Conservation (phyloP, 1,284 basidiomycete species). For the Amylostereum areolatum region DNA sequence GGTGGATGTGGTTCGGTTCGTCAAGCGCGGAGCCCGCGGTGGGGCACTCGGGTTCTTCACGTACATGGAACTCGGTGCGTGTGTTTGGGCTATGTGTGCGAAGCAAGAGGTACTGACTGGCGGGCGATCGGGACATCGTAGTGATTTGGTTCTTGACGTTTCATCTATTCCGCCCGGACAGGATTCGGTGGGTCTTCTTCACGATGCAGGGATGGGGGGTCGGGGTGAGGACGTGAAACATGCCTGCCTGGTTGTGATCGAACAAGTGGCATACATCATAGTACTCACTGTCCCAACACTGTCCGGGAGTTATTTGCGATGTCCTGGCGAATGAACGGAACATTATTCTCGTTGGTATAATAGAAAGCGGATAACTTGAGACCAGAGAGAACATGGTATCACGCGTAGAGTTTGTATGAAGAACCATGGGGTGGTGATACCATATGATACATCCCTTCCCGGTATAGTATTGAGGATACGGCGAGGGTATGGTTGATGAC, state of each 20-base stretch:
- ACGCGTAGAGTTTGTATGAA: too few relatives aligned
- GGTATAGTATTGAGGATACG: too few relatives aligned
- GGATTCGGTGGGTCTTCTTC: slow-evolving; percentile 41
- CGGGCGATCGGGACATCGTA: slow-evolving; percentile 11
- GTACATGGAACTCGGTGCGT: slow-evolving; percentile 53
- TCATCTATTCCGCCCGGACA: slow-evolving; percentile 39
- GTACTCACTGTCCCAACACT: too few relatives aligned
- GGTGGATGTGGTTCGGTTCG: slow-evolving; percentile 55
- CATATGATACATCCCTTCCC: too few relatives aligned
- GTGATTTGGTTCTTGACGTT: slow-evolving; percentile 45
- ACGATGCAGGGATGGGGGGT: slow-evolving; percentile 48
- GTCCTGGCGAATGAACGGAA: too few relatives aligned
- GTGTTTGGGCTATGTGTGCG: neutral
- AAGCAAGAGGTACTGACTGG: neutral
- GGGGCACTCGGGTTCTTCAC: slow-evolving; percentile 60
- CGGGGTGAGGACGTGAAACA: neutral
- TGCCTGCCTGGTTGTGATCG: neutral
- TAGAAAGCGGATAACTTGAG: too few relatives aligned
- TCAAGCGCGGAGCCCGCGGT: slow-evolving; percentile 50
- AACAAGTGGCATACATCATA: too few relatives aligned
- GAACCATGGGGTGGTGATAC: too few relatives aligned
- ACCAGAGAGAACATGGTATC: too few relatives aligned
- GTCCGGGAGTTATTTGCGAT: too few relatives aligned
- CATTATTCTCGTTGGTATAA: too few relatives aligned
- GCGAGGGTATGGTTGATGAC: too few relatives aligned